Percentiles rank a stretch among this genome's conserved stretches.
Evolutionary conservation across 2,329 filamentous ascomycete genomes (phyloP).

Genomic region (Eutypella sp.): DNA sequence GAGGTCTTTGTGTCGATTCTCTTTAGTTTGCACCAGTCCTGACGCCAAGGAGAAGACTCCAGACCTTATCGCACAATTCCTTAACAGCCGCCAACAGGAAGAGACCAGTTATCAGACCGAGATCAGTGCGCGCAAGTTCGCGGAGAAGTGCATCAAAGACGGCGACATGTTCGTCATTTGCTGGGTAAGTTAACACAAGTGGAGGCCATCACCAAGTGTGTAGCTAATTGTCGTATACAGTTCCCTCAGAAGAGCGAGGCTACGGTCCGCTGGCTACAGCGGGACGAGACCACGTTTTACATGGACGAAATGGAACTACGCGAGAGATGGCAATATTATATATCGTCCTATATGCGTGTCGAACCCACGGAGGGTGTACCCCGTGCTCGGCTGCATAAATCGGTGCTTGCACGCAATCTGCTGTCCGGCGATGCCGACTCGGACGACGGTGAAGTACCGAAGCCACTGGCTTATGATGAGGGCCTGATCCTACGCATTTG

Average conservation of each 20-base stretch:
- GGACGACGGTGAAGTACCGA: conserved; percentile 58
- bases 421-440: conserved; percentile 57
- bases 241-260: conserved; percentile 64
- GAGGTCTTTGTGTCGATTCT: conserved; percentile 73
- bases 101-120: conserved; percentile 87
- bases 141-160: conserved; percentile 89
- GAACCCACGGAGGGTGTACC: conserved; percentile 81
- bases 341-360: conserved; percentile 82
- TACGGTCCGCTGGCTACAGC: conserved; percentile 65
- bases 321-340: conserved; percentile 90
- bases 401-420: conserved; percentile 67
- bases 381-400: conserved; percentile 59
- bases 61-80: conserved; percentile 84
- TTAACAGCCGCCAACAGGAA: conserved; percentile 72
- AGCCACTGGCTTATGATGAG: conserved; percentile 59
- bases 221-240: conserved; percentile 40
- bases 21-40: conserved; percentile 73
- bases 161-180: conserved; percentile 85
- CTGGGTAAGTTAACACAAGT: conserved; percentile 64
- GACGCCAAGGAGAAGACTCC: conserved; percentile 92
- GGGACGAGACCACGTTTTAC: conserved; percentile 73
- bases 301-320: conserved; percentile 81
- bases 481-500: conserved; percentile 69
- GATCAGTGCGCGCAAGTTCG: conserved; percentile 84
- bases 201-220: conserved; percentile 4